Evolutionary conservation across 1,139 yeast species (phyloP), one percentile per base, ranked within the genome.

Genomic region (Pichia terricola): DNA sequence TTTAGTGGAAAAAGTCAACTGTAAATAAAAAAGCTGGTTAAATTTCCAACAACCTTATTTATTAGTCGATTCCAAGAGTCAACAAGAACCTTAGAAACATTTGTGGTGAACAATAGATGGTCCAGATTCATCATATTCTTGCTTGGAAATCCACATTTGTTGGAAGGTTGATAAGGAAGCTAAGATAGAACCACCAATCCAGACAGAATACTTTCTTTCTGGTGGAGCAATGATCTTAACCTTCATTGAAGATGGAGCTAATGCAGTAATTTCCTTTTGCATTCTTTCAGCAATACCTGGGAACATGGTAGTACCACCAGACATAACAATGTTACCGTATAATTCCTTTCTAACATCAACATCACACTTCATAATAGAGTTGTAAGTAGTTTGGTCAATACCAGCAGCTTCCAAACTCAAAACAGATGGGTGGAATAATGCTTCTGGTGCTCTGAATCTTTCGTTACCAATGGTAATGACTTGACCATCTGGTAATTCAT

Each of bases 221-320:
- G 97, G 97, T 61, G 97, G 96, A 70, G 98, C 97, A 69, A 87
- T 85, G 69, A 91, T 88, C 86, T 91, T 91, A 67, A 91, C 95
- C 87, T 91, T 91, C 96, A 91, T 91, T 53, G 97, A 88, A 60
- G 96, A 87, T 72, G 97, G 97, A 68, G 97, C 97, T 77, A 91
- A 83, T 63, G 96, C 96, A 62, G 97, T 87, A 65, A 91, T 88
- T 77, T 91, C 97, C 86, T 89, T 91, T 81, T 91, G 97, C 96
- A 91, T 88, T 81, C 98, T 91, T 80, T 91, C 97, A 71, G 97
- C 96, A 71, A 91, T 88, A 79, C 97, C 97, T 73, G 96, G 96
- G 95, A 88, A 89, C 97, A 91, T 87, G 62, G 97, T 89, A 65
- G 97, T 88, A 85, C 97, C 98, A 81, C 98, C 98, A 60, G 97